Conservation (phyloP, 495 filamentous ascomycete species). For the Neurospora pannonica region DNA sequence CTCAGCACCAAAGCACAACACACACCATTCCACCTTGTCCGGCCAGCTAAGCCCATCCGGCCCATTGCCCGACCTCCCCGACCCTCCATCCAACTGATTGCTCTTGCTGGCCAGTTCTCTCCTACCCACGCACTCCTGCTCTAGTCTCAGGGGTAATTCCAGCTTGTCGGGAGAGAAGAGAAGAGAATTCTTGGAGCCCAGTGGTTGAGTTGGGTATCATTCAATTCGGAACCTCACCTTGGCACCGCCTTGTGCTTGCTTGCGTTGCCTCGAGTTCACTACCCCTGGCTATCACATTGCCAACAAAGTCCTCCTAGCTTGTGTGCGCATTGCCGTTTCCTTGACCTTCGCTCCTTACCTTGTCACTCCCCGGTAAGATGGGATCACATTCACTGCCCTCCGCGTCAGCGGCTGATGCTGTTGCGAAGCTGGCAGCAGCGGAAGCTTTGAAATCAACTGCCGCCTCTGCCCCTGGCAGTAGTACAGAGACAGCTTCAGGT, state of each 20-base stretch:
- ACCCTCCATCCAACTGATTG: background rate
- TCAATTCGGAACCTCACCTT: background rate
- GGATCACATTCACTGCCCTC: conserved; percentile 16
- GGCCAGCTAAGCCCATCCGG: background rate
- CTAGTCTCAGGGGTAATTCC: background rate
- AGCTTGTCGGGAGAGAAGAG: background rate
- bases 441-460: background rate
- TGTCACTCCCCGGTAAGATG: background rate
- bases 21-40: background rate
- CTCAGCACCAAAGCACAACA: background rate
- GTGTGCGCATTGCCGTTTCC: background rate
- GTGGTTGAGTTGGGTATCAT: background rate
- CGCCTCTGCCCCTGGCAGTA: background rate
- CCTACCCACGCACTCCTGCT: background rate
- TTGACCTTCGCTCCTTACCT: background rate
- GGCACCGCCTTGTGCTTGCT: background rate
- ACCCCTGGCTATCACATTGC: background rate
- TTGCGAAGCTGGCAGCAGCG: conserved; percentile 17
- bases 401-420: conserved; percentile 19
- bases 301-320: background rate
- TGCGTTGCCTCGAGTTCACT: background rate
- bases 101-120: background rate
- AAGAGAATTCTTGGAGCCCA: background rate
- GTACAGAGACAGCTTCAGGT: background rate
- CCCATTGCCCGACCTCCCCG: background rate